Conservation (phyloP, 2,329 filamentous ascomycete species). For the Xylariaceae sp. region DNA sequence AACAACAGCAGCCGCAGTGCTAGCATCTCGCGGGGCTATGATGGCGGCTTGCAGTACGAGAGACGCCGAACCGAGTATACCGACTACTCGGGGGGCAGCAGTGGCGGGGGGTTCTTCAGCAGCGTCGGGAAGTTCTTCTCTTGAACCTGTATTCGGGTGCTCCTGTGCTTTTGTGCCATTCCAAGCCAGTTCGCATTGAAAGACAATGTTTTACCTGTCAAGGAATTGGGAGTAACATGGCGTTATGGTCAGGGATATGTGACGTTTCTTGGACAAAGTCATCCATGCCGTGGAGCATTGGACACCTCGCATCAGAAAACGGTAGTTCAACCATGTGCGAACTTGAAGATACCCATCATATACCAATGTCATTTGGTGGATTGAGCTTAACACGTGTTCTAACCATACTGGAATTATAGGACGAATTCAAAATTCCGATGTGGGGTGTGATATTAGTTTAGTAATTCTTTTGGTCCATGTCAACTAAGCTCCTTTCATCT, state of each 20-base stretch:
- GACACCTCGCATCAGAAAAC: too few species aligned
- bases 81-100: conserved; percentile 27
- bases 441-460: conserved; percentile 12
- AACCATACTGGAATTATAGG: too few species aligned
- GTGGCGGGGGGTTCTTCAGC: conserved; percentile 31
- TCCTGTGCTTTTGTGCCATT: neutral
- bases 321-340: conserved; percentile 1
- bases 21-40: conserved; percentile 32
- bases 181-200: conserved; percentile 5
- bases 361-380: too few species aligned
- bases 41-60: conserved; percentile 35
- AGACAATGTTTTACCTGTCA: conserved; percentile 1
- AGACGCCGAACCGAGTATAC: conserved; percentile 31
- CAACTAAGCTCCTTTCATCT: conserved; percentile 24
- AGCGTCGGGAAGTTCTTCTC: conserved; percentile 41
- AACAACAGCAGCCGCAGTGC: conserved; percentile 2
- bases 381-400: too few species aligned
- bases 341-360: conserved; percentile 6
- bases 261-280: neutral
- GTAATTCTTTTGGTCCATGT: conserved; percentile 6
- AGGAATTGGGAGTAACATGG: conserved; percentile 5
- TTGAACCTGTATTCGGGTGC: conserved; percentile 18
- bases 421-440: too few species aligned
- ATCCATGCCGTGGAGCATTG: conserved; percentile 3
- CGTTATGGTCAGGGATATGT: conserved; percentile 5